These are phyloP conservation scores for Scheffersomyces parashehatae DNA, from an alignment of 1,139 yeast genomes.

Conservation along the genomic window DNA sequence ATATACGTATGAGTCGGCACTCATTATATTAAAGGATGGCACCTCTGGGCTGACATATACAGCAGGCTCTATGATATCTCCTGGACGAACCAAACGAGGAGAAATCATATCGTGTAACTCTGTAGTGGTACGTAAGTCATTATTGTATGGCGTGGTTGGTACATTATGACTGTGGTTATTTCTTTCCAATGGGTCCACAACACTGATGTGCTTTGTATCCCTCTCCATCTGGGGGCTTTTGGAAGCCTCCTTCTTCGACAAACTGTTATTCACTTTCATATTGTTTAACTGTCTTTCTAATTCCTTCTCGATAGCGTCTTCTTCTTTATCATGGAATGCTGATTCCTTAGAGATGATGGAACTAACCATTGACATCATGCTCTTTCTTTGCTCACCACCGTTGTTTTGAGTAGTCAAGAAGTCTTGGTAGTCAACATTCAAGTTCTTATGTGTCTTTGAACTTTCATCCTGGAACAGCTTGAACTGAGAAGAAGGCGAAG, in stretches of 20 bases:
- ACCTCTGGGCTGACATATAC: slow-evolving; percentile 2
- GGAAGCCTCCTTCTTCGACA: background rate
- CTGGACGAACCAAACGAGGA: slow-evolving; percentile 1
- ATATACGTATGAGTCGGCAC: background rate
- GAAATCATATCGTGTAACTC: slow-evolving; percentile 1
- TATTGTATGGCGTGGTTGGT: background rate
- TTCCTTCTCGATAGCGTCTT: slow-evolving; percentile 39
- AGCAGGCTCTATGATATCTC: background rate
- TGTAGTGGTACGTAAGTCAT: background rate
- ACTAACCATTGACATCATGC: slow-evolving; percentile 46
- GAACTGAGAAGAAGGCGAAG: slow-evolving; percentile 14
- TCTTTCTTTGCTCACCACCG: slow-evolving; percentile 18
- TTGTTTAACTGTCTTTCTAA: slow-evolving; percentile 41
- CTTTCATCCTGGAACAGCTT: slow-evolving; percentile 13
- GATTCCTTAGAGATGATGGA: slow-evolving; percentile 44
- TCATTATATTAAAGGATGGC: slow-evolving; percentile 5
- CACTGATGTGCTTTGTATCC: no score
- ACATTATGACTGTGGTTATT: no score
- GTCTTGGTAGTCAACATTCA: slow-evolving; percentile 31
- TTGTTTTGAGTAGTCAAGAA: slow-evolving; percentile 18
- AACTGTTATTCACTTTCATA: slow-evolving; percentile 31
- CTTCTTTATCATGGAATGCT: slow-evolving; percentile 27
- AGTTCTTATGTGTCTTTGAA: slow-evolving; percentile 2
- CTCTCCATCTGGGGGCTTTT: no score
- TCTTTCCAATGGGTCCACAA: no score